phyloP scores from a whole-genome alignment of 768 basidiomycete species.

The Plicaturopsis crispa region DNA sequence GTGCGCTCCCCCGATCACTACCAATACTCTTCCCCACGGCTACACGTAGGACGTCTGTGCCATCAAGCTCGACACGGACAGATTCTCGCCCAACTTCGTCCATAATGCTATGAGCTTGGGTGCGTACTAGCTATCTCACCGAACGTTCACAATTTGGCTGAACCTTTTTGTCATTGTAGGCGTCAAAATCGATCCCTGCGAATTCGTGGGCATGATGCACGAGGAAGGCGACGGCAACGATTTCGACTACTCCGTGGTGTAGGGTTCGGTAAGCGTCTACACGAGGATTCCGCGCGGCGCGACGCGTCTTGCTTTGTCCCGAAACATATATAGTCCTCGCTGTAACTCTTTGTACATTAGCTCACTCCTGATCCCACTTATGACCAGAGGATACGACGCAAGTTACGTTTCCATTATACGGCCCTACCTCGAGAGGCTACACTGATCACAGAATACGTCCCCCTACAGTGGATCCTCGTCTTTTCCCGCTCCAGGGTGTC shows the following conservation, averaged over 20 bases:
- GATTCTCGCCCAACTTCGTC: constrained; percentile 22
- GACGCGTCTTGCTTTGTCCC: too few species aligned
- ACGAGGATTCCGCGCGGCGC: too few species aligned
- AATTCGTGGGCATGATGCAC: constrained; percentile 11
- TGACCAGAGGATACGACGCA: too few species aligned
- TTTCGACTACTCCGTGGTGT: constrained; percentile 12
- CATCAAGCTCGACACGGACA: constrained; percentile 28
- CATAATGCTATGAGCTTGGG: constrained; percentile 29
- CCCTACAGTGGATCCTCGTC: too few species aligned
- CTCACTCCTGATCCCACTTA: too few species aligned
- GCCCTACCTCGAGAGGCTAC: too few species aligned
- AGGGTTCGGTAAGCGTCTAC: too few species aligned
- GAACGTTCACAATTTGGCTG: constrained; percentile 16
- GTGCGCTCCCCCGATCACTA: constrained; percentile 29
- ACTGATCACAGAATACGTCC: too few species aligned
- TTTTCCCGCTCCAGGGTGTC: constrained; percentile 11
- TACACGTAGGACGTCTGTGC: constrained; percentile 32
- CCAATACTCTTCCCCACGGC: constrained; percentile 16
- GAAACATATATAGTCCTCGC: too few species aligned
- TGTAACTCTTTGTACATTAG: too few species aligned
- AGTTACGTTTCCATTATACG: too few species aligned
- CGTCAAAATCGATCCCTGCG: not conserved
- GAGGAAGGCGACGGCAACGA: not conserved
- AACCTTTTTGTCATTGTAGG: not conserved
- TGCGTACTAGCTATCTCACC: constrained; percentile 20